Base-by-base conservation (phyloP, 306 rosid species). In the Aeschynomene evenia region DNA sequence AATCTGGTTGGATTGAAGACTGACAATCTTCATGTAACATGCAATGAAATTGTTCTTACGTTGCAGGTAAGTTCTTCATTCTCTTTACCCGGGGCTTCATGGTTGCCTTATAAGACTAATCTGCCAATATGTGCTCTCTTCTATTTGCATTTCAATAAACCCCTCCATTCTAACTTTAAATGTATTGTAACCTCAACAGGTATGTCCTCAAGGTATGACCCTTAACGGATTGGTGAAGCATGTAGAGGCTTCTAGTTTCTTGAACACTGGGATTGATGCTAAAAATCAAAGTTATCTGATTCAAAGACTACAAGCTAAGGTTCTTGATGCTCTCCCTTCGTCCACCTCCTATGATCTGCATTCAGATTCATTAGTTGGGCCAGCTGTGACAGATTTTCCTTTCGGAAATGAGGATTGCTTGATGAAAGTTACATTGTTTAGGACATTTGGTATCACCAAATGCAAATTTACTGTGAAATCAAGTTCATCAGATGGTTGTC, bases 241-340 rank as follows among this genome's bases (percentile, higher is more conserved):
- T 75, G 51, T 91, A 16, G 96, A 82, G 74, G 76, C 88, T 81
- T 81, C 92, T 63, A 76, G 77, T 77, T 84, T 72, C 75, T 74
- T 84, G 54, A 77, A 79, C 73, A 72, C 66, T 68, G 81, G 82
- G 67, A 60, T 66, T 48, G 79, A 79, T 78, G 76, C 78, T 56
- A 15, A 75, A 54, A 70, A 75, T 68, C 85, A 57, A 74, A 82
- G 68, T 77, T 75, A 71, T 75, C 46, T 56, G 72, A 75, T 87
- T 75, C 77, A 52, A 57, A 77, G 63, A 53, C 59, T 87, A 69
- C 97, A 94, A 84, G 87, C 75, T 39, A 83, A 87, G 76, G 96
- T 90, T 81, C 76, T 77, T 15, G 79, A 66, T 55, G 84, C 85
- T 72, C 89, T 94, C 55, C 97, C 98, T 26, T 70, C 77, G n/a